Evolutionary conservation across 148 eudicot species (phyloP).

Genomic region (Vaccinium darrowii): DNA sequence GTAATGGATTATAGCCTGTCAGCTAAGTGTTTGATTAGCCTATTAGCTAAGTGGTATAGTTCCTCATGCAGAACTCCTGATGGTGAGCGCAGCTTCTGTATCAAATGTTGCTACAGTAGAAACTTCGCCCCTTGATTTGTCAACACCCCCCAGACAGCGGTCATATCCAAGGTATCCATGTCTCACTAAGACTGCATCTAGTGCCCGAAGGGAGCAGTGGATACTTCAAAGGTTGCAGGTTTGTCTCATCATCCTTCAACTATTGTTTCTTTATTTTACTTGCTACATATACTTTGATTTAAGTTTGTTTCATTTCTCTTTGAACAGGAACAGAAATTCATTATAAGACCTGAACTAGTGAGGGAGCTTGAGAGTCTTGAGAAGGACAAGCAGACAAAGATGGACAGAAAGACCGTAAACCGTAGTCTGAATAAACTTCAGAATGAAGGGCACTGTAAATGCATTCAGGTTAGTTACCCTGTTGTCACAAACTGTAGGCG

Average conservation of each 20-base stretch:
- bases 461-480: slow-evolving; percentile 59
- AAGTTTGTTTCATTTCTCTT: slow-evolving; percentile 6
- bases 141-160: slow-evolving; percentile 45
- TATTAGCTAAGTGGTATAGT: slow-evolving; percentile 25
- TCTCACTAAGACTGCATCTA: slow-evolving; percentile 44
- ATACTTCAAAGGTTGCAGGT: slow-evolving; percentile 83
- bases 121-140: slow-evolving; percentile 31
- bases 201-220: slow-evolving; percentile 73
- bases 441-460: slow-evolving; percentile 71
- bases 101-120: slow-evolving; percentile 33
- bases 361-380: slow-evolving; percentile 79
- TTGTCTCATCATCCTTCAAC: slow-evolving; percentile 15
- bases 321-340: slow-evolving; percentile 70
- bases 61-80: slow-evolving; percentile 32
- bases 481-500: slow-evolving; percentile 71
- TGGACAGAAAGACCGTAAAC: slow-evolving; percentile 76
- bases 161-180: slow-evolving; percentile 73
- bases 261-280: slow-evolving; percentile 14
- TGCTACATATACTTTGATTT: background rate
- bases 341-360: slow-evolving; percentile 73
- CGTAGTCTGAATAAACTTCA: slow-evolving; percentile 75
- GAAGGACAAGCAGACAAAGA: slow-evolving; percentile 56
- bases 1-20: slow-evolving; percentile 19
- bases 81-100: slow-evolving; percentile 23
- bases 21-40: slow-evolving; percentile 27